Conservation (phyloP, 2,329 filamentous ascomycete species). For the Aspergillus flavus region DNA sequence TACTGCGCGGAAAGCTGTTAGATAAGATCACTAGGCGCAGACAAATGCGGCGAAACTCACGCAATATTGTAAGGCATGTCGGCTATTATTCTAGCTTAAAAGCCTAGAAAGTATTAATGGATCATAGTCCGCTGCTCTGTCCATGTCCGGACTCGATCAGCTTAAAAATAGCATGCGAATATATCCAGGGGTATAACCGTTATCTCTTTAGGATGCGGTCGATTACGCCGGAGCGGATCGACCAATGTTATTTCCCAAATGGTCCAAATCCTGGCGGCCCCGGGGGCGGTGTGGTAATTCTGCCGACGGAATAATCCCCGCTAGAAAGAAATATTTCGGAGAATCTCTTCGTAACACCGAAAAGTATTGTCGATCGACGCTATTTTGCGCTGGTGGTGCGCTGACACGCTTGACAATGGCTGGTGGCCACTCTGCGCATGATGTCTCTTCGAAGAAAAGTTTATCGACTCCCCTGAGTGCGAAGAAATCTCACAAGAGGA, state of each 20-base stretch:
- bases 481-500: slow-evolving; percentile 36
- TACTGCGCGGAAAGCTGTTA: slow-evolving; percentile 51
- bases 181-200: neutral
- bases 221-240: neutral
- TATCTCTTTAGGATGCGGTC: neutral
- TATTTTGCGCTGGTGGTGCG: slow-evolving; percentile 12
- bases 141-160: slow-evolving; percentile 23
- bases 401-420: slow-evolving; percentile 42
- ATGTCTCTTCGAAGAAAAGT: slow-evolving; percentile 43
- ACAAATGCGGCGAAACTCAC: slow-evolving; percentile 46
- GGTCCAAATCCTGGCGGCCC: slow-evolving; percentile 24
- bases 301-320: slow-evolving; percentile 31
- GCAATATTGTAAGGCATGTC: slow-evolving; percentile 72
- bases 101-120: slow-evolving; percentile 13
- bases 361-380: slow-evolving; percentile 16
- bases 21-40: slow-evolving; percentile 2
- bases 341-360: slow-evolving; percentile 24
- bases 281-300: slow-evolving; percentile 23
- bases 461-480: slow-evolving; percentile 22
- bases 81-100: slow-evolving; percentile 24
- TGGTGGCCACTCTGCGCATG: slow-evolving; percentile 50
- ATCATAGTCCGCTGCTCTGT: slow-evolving; percentile 3
- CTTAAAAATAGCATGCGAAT: neutral
- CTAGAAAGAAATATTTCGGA: slow-evolving; percentile 25
- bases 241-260: slow-evolving; percentile 10